Base-by-base conservation (phyloP, 768 basidiomycete species). In the Holtermanniella nyarrowii region DNA sequence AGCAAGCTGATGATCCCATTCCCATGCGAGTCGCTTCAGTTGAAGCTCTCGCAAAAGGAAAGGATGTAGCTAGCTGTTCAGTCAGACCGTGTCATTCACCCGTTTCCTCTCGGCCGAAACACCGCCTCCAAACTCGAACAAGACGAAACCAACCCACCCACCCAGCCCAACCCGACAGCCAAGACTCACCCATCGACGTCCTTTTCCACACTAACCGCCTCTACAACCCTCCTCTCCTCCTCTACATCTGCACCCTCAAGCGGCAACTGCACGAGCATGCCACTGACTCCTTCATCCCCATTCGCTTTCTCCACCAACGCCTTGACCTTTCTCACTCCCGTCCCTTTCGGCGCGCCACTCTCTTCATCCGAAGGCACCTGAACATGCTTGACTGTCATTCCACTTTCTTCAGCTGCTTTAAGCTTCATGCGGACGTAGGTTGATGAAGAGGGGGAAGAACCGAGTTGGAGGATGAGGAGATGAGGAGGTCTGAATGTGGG, bases 401-500 rank as follows among this genome's bases (percentile, higher is more conserved):
- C 91, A 58, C 86, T 84, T 74, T 97, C 88, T 62, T 88, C 82
- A 11, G 90, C 86, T 11, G 95, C 95, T 72, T 91, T 96, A 41
- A 80, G 77, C 75, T 99, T 99, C 93, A 97, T 97, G 65, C 88
- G 88, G 59, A 99, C 83, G 73, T 99, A 99, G 40, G 84, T 83
- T 18, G 77, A 75, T 4, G 91, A 97, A 71, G 96, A 93, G 20
- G 88, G 82, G 53, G 88, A 84, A 25, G 83, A 81, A 49, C 95
- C 95, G 46, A 88, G 89, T 73, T 97, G 95, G 42, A 99, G 79
- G 72, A 99, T 88, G 60, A 82, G 86, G 16, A 99, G 79, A 69
- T 83, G 81, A 22, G 69, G 69, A 12, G 95, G 86, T 63, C 83
- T 80, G 76, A 97, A 99, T 20, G 85, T 84, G n/a, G 91, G 86